Evolutionary conservation across 148 eudicot species (phyloP).

Genomic region (Rhododendron molle): DNA sequence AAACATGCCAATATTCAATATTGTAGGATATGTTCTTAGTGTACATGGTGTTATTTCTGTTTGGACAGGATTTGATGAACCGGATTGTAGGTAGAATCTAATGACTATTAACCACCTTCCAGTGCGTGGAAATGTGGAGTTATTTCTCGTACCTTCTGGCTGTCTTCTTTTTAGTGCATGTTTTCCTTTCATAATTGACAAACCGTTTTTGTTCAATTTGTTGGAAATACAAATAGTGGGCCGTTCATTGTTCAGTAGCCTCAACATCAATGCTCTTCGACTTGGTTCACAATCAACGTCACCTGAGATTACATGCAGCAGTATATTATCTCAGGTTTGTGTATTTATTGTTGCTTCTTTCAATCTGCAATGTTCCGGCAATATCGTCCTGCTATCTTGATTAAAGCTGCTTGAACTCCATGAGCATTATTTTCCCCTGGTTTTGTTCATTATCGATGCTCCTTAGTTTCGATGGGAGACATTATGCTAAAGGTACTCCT

Average conservation of each 20-base stretch:
- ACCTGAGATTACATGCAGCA: slow-evolving; percentile 27
- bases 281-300: slow-evolving; percentile 30
- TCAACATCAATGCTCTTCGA: slow-evolving; percentile 20
- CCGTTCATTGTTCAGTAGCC: slow-evolving; percentile 52
- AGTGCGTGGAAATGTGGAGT: background rate
- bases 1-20: background rate
- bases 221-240: slow-evolving; percentile 22
- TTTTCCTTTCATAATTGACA: background rate
- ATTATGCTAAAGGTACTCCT: background rate
- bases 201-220: background rate
- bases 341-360: background rate
- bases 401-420: background rate
- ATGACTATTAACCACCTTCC: background rate
- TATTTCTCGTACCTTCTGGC: background rate
- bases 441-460: background rate
- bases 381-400: background rate
- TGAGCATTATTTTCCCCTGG: background rate
- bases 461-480: background rate
- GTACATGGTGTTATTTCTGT: background rate
- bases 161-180: background rate
- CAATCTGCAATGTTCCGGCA: background rate
- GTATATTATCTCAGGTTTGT: slow-evolving; percentile 49
- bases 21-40: background rate
- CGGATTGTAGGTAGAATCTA: background rate
- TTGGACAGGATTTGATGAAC: background rate